These are phyloP conservation scores for Perilla frutescens DNA, from an alignment of 257 asterid species.

Conservation along the genomic window DNA sequence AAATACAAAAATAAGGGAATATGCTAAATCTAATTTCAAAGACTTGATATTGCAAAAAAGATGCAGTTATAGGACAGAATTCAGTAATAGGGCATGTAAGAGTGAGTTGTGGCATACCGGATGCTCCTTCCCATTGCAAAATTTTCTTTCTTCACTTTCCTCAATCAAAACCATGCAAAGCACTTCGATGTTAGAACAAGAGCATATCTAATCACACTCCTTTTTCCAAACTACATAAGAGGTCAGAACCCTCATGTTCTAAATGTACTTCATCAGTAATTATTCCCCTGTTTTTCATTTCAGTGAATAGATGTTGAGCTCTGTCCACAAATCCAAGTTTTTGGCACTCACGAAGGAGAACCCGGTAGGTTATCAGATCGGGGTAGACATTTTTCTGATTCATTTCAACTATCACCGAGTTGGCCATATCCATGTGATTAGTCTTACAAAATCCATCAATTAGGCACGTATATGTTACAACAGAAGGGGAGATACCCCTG, in stretches of 20 bases:
- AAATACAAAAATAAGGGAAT: background rate
- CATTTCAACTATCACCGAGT: conserved; percentile 48
- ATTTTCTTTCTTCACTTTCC: background rate
- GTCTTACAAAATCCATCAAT: conserved; percentile 55
- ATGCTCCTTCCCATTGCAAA: background rate
- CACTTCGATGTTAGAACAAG: background rate
- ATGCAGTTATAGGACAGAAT: background rate
- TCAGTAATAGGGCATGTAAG: background rate
- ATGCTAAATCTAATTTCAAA: background rate
- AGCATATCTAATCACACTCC: background rate
- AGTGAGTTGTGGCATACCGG: conserved; percentile 9
- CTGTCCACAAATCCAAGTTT: conserved; percentile 43
- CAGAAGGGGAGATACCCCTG: conserved; percentile 50
- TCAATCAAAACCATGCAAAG: background rate
- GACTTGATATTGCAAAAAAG: background rate
- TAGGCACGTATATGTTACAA: conserved; percentile 67
- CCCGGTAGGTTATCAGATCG: conserved; percentile 49
- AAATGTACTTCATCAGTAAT: conserved; percentile 39
- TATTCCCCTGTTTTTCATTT: conserved; percentile 48
- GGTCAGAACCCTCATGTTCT: conserved; percentile 24
- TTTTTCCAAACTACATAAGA: background rate
- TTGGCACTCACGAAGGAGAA: conserved; percentile 51
- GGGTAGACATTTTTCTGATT: conserved; percentile 38
- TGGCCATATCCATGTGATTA: conserved; percentile 42
- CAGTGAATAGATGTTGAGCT: conserved; percentile 39